Base-by-base conservation (phyloP, 225 moss, liverwort and hornwort genomes). In the Antitrichia curtipendula region DNA sequence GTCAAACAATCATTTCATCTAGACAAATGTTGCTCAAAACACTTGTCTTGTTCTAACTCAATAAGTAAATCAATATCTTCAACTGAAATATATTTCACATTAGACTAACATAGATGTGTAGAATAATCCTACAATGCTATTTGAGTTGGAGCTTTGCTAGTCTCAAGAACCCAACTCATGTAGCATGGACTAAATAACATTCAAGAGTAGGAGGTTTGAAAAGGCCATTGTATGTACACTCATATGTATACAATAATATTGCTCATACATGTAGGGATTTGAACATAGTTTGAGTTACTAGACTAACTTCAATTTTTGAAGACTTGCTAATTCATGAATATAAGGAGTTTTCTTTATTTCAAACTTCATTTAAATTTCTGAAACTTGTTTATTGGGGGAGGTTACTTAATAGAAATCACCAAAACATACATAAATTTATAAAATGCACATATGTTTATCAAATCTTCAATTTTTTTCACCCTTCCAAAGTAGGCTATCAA, bases 291-390 rank as follows among this genome's bases (percentile, higher is more conserved):
- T 4, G 1, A 29, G 2, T 20, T 20, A 19, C 4, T 40, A 79
- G 1, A 78, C 12, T 28, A 58, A 13, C 8, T 58, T 41, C 6
- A 38, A 23, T 54, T 77, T 53, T 54, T n/a, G 15, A 56, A 56
- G 4, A 38, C 38, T 77, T n/a, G 2, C 13, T 9, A 76, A 53
- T 1, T 9, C 6, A 4, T 16, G 0, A n/a, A 17, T 0, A 25
- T 7, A 56, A 25, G 8, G 4, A 2, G 12, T 79, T 59, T 59
- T 62, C 13, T 49, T 36, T 7, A 36, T 34, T 49, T 81, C 16
- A 28, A 56, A 40, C 56, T 7, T 40, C 40, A 40, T 58, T 78
- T 56, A 5, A 11, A 56, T 4, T 40, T 40, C 17, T 57, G 57
- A 2, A 12, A 25, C 17, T 38, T 16, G 1, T 38, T 7, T 1